A percentile compares a stretch with the other conserved stretches of the same genome.
phyloP scores from a whole-genome alignment of 768 basidiomycete genomes.

The Pluteus cervinus region DNA sequence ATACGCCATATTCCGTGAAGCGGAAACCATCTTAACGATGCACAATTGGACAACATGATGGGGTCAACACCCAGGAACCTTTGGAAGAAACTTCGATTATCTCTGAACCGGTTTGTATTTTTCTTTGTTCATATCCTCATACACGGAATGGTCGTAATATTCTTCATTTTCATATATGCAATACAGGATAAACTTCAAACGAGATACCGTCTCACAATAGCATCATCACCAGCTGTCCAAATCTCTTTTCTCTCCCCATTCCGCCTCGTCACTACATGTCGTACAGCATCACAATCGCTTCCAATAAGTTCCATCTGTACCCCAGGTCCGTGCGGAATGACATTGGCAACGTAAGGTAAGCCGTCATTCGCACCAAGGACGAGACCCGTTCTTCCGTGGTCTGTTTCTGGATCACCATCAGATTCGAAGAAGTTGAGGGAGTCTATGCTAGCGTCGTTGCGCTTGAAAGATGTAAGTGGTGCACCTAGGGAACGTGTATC shows the following conservation, averaged over 20 bases:
- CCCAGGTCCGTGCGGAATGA: slow-evolving; percentile 35
- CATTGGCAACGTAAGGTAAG: slow-evolving; percentile 46
- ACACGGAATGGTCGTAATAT: no score
- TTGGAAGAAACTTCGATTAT: no score
- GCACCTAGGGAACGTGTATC: slow-evolving; percentile 40
- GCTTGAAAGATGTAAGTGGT: slow-evolving; percentile 34
- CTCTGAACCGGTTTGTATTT: no score
- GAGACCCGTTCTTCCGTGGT: slow-evolving; percentile 17
- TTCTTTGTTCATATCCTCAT: no score
- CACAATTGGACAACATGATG: no score
- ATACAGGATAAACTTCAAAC: slow-evolving; percentile 1
- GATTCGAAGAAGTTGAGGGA: slow-evolving; percentile 27
- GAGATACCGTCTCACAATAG: slow-evolving; percentile 46
- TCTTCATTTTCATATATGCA: no score
- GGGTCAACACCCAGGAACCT: no score
- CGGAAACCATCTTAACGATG: no score
- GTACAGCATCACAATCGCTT: slow-evolving; percentile 54
- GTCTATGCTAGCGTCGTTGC: slow-evolving; percentile 44
- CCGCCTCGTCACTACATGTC: slow-evolving; percentile 28
- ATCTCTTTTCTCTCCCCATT: slow-evolving; percentile 22
- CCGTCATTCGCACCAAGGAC: slow-evolving; percentile 54
- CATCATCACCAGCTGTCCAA: slow-evolving; percentile 63
- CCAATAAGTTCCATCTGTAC: slow-evolving; percentile 49
- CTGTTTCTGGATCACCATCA: slow-evolving; percentile 6
- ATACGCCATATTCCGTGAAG: no score